phyloP scores from a whole-genome alignment of 352 stramenopile species.

The Globisporangium cystogenes region DNA sequence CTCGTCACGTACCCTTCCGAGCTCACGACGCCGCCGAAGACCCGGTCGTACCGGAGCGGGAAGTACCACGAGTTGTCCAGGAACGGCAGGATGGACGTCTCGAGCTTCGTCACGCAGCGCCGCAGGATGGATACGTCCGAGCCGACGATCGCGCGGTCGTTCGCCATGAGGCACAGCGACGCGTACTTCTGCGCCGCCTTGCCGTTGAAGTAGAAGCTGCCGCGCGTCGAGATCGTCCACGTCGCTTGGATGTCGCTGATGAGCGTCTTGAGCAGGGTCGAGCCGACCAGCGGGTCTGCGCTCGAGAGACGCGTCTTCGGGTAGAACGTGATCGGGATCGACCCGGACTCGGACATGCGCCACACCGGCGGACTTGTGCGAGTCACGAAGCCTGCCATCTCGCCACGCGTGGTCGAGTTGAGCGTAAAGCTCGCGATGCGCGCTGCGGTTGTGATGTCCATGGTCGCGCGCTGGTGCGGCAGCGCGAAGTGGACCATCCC shows the following conservation, averaged over 20 bases:
- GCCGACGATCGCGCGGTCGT: constrained; percentile 59
- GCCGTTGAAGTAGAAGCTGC: constrained; percentile 75
- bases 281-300: constrained; percentile 8
- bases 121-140: constrained; percentile 43
- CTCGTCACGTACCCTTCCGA: constrained; percentile 45
- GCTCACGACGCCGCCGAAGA: constrained; percentile 60
- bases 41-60: constrained; percentile 53
- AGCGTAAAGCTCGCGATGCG: constrained; percentile 30
- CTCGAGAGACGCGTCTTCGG: constrained; percentile 29
- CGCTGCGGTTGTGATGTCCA: constrained; percentile 33
- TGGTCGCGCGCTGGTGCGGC: constrained; percentile 48
- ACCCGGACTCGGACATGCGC: constrained; percentile 34
- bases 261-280: constrained; percentile 38
- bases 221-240: constrained; percentile 42
- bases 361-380: constrained; percentile 32
- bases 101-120: constrained; percentile 60
- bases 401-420: constrained; percentile 42
- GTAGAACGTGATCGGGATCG: constrained; percentile 55
- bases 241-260: constrained; percentile 41
- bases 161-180: constrained; percentile 68
- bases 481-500: constrained; percentile 62
- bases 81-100: constrained; percentile 43
- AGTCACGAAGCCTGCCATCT: constrained; percentile 50
- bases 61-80: constrained; percentile 61
- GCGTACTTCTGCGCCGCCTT: constrained; percentile 74